These are phyloP conservation scores for Trichopus zeylanicus DNA, from an alignment of 116 monocot species.

Conservation along the genomic window DNA sequence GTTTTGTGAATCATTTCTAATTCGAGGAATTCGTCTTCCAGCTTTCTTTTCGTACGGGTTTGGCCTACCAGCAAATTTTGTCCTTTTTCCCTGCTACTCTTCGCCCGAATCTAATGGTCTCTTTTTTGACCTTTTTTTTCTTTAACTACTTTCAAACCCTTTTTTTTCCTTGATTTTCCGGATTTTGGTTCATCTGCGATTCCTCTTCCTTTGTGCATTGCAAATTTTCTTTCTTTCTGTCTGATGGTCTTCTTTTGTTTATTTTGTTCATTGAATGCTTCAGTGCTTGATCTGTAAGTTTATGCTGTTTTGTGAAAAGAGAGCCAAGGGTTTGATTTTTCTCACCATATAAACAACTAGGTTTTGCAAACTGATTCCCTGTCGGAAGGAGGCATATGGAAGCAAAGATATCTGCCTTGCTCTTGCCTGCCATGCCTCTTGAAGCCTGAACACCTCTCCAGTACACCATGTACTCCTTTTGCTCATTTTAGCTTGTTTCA, in stretches of 20 bases:
- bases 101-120: conserved; percentile 9
- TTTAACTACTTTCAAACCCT: not conserved
- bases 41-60: not conserved
- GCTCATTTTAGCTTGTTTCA: too few species aligned
- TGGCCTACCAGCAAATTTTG: not conserved
- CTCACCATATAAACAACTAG: too few species aligned
- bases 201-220: not conserved
- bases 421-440: too few species aligned
- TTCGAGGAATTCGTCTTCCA: not conserved
- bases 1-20: not conserved
- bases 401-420: not conserved
- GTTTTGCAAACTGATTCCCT: not conserved
- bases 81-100: conserved; percentile 1
- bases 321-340: not conserved
- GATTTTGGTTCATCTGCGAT: not conserved
- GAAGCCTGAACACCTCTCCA: too few species aligned
- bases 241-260: not conserved
- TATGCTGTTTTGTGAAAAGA: not conserved
- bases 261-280: not conserved
- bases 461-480: too few species aligned
- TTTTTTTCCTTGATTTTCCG: not conserved
- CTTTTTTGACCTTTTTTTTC: not conserved
- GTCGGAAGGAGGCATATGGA: not conserved
- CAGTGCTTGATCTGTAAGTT: not conserved
- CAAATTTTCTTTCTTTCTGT: not conserved